Percentiles rank a stretch among this genome's conserved stretches.
Evolutionary conservation across 352 stramenopile genomes (phyloP).

Genomic region (Pythium folliculosum): DNA sequence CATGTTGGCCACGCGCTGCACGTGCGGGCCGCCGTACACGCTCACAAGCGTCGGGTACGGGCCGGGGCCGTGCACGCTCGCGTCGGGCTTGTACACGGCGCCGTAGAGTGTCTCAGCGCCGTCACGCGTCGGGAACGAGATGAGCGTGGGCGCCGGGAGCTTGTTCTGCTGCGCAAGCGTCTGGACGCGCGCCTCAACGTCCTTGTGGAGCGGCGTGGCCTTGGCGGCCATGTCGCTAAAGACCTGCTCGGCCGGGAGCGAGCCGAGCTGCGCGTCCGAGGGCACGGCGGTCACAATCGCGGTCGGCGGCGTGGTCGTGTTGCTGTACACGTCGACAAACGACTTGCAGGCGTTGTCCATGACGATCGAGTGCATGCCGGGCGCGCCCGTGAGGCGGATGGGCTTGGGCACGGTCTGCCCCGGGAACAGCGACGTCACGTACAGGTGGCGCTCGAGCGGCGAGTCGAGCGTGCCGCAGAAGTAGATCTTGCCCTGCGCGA

Average conservation of each 20-base stretch:
- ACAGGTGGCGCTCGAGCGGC: slow-evolving; percentile 91
- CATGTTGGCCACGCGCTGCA: slow-evolving; percentile 93
- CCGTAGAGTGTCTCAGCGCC: slow-evolving; percentile 86
- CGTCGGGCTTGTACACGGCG: slow-evolving; percentile 93
- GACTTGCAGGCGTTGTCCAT: slow-evolving; percentile 86
- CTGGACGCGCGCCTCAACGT: slow-evolving; percentile 61
- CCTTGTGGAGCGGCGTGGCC: slow-evolving; percentile 54
- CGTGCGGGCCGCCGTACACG: slow-evolving; percentile 96
- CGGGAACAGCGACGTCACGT: slow-evolving; percentile 74
- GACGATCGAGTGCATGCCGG: slow-evolving; percentile 90
- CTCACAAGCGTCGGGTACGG: slow-evolving; percentile 95
- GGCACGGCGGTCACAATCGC: slow-evolving; percentile 58
- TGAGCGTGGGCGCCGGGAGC: slow-evolving; percentile 61
- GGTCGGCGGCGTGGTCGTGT: slow-evolving; percentile 63
- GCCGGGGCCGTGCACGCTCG: slow-evolving; percentile 77
- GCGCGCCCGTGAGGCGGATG: slow-evolving; percentile 71
- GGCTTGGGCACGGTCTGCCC: slow-evolving; percentile 43
- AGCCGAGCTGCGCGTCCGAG: slow-evolving; percentile 40
- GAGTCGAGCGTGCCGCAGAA: slow-evolving; percentile 87
- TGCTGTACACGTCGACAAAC: slow-evolving; percentile 86
- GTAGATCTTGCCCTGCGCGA: slow-evolving; percentile 85
- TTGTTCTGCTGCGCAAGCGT: slow-evolving; percentile 51
- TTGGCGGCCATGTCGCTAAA: slow-evolving; percentile 45
- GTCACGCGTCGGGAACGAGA: slow-evolving; percentile 85
- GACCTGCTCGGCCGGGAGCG: slow-evolving; percentile 32